These are phyloP conservation scores for Cutaneotrichosporon arboriforme DNA, from an alignment of 1,284 basidiomycete genomes.

Conservation along the genomic window DNA sequence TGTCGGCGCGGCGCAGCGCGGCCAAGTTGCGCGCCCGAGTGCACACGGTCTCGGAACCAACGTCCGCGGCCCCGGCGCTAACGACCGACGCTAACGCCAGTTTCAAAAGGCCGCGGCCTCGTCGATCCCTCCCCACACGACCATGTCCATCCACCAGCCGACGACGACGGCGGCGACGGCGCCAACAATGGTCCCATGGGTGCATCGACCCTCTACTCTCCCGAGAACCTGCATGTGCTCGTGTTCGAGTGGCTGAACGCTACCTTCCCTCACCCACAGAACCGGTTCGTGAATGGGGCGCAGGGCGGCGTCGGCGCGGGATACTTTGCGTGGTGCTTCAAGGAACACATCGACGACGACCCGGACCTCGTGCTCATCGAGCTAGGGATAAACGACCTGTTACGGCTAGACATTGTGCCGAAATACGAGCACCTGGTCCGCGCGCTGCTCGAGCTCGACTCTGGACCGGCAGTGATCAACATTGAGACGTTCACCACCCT, in stretches of 20 bases:
- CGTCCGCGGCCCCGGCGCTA: no score
- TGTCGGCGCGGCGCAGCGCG: no score
- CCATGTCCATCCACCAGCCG: not conserved
- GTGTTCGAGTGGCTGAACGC: conserved; percentile 43
- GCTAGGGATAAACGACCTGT: conserved; percentile 44
- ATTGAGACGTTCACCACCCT: conserved; percentile 46
- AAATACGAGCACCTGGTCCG: conserved; percentile 42
- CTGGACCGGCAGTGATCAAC: conserved; percentile 42
- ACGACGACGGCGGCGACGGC: not conserved
- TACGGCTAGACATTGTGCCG: conserved; percentile 27
- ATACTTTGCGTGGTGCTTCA: conserved; percentile 46
- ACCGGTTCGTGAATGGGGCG: conserved; percentile 43
- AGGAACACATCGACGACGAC: conserved; percentile 38
- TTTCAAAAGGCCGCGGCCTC: conserved; percentile 42
- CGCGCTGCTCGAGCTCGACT: conserved; percentile 34
- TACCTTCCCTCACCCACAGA: conserved; percentile 35
- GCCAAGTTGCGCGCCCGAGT: no score
- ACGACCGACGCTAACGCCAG: conserved; percentile 12
- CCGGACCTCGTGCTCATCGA: conserved; percentile 45
- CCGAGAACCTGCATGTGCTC: conserved; percentile 41
- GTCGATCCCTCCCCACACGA: conserved; percentile 7
- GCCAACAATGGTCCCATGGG: conserved; percentile 13
- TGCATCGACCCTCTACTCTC: conserved; percentile 41
- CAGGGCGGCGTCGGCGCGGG: conserved; percentile 44
- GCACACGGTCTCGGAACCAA: conserved; percentile 3